These are phyloP conservation scores for Dioszegia hungarica DNA, from an alignment of 768 basidiomycete species.

Conservation along the genomic window DNA sequence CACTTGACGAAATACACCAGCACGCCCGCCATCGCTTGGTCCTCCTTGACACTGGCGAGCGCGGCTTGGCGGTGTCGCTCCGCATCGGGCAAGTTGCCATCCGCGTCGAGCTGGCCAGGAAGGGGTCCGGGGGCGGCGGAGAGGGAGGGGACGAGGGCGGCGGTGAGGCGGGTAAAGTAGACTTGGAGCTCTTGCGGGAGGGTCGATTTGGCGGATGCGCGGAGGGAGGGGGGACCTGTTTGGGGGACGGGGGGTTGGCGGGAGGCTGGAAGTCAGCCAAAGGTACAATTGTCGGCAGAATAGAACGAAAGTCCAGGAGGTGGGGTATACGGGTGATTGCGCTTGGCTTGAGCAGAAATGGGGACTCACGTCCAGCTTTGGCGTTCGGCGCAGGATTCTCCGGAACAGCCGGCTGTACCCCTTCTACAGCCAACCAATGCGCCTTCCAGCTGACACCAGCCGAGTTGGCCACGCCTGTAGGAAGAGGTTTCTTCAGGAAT, in stretches of 20 bases:
- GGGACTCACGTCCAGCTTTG: conserved; percentile 35
- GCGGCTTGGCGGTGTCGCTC: conserved; percentile 73
- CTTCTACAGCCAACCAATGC: conserved; percentile 98
- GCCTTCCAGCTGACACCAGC: conserved; percentile 54
- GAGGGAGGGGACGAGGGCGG: conserved; percentile 63
- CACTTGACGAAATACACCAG: conserved; percentile 91
- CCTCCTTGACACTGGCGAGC: conserved; percentile 77
- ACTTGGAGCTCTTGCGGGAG: conserved; percentile 89
- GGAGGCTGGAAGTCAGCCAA: background rate
- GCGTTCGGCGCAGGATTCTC: conserved; percentile 66
- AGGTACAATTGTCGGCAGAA: background rate
- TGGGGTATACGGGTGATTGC: too few species aligned
- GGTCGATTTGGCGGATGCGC: conserved; percentile 81
- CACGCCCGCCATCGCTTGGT: conserved; percentile 85
- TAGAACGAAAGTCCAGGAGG: background rate
- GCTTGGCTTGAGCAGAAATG: too few species aligned
- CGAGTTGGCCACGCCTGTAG: conserved; percentile 31
- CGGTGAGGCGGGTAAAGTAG: conserved; percentile 86
- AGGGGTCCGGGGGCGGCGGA: conserved; percentile 3
- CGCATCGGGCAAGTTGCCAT: conserved; percentile 54
- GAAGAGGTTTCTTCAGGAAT: conserved; percentile 60
- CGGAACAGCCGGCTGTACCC: conserved; percentile 91
- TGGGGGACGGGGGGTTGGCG: conserved; percentile 13
- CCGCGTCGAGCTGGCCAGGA: conserved; percentile 9
- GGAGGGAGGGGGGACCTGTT: conserved; percentile 44